These are phyloP conservation scores for Tetrahymena malaccensis DNA, from an alignment of 73 alveolate genomes.

Conservation along the genomic window DNA sequence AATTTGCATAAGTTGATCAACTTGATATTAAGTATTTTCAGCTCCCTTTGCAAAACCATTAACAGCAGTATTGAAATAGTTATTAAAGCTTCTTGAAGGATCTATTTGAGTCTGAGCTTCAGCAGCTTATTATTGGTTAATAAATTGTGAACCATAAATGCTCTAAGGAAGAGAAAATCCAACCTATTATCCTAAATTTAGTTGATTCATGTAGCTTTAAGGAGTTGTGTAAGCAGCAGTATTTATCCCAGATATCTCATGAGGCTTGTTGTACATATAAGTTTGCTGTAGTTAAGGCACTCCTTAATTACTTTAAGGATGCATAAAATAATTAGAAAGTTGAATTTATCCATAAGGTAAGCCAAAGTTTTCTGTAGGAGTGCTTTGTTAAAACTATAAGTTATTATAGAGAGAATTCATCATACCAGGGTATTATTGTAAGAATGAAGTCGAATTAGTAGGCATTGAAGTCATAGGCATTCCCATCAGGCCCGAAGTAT, in stretches of 20 bases:
- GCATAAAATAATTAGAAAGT: not conserved
- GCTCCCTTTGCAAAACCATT: not conserved
- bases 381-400: not conserved
- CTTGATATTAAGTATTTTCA: not conserved
- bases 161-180: not conserved
- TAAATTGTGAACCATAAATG: not conserved
- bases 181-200: not conserved
- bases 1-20: not conserved
- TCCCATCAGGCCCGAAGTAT: not conserved
- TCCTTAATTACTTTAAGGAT: not conserved
- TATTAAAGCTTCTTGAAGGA: not conserved
- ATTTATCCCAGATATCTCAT: not conserved
- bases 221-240: not conserved
- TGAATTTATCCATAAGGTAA: not conserved
- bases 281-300: not conserved
- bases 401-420: not conserved
- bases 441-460: not conserved
- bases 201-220: not conserved
- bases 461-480: not conserved
- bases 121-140: not conserved
- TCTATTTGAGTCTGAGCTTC: not conserved
- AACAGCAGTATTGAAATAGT: not conserved
- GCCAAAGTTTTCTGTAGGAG: not conserved
- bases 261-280: not conserved
- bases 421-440: not conserved